Evolutionary conservation across 164 flowering plant species (phyloP), one percentile per base, ranked within the genome.

Genomic region (Stephania yunnanensis): DNA sequence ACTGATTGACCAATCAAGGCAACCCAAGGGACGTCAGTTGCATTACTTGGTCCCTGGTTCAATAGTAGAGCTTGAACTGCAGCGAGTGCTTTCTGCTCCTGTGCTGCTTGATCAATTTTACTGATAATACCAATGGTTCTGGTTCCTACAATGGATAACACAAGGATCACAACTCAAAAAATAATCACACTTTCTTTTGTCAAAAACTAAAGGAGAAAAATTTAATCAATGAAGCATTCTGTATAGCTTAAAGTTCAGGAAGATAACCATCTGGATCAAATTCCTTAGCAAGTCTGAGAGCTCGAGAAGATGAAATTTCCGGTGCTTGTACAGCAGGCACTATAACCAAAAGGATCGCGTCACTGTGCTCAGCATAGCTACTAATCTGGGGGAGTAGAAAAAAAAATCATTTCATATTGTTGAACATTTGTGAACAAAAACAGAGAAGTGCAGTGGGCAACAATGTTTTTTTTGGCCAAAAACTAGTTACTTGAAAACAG

Each of bases 1-100:
- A 96, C 99, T 67, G 99, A 90, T 73, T 96, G 99, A 55, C 99
- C 99, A 84, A 96, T 96, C 73, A 96, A 79, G 71, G 98, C 99
- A 83, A 94, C 92, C 98, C 98, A 96, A 17, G 93, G 92, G 17
- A 96, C 91, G 74, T 94, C 98, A 79, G 92, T 79, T 73, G 99
- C 86, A 77, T 83, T 94, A n/a, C 93, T 85, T 31, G 99, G 99
- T 58, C 99, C 99, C 82, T 94, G 94, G 81, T 89, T 89, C 74
- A 84, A 71, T 52, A 94, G 81, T 42, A 96, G 91, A 80, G 99
- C 99, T 85, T 92, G 99, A 81, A 96, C 97, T 72, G 99, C 99
- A 78, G 97, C 91, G 79, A 96, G 92, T n/a, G 85, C 81, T 87
- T 96, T 96, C 70, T 85, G 86, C 58, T 96, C 98, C 78, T 91